phyloP scores from a whole-genome alignment of 163 green algal species.

The Smithsoniella earleae region DNA sequence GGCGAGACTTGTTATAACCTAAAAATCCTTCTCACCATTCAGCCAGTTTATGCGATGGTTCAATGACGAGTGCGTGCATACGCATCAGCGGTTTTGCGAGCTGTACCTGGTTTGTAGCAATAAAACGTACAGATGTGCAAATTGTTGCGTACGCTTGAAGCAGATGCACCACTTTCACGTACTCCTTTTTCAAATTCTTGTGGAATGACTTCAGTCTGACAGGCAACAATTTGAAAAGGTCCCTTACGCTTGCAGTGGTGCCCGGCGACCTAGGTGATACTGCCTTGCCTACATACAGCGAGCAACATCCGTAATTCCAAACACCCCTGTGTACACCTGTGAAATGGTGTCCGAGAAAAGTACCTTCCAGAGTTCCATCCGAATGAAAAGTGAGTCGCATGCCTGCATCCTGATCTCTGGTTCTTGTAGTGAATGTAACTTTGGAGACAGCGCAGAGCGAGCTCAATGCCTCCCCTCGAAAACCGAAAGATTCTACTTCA shows the following conservation, averaged over 20 bases:
- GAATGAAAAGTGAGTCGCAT: constrained; percentile 32
- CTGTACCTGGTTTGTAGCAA: constrained; percentile 24
- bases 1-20: no score
- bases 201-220: constrained; percentile 80
- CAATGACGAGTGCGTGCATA: no score
- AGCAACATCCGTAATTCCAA: no score
- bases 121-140: not conserved
- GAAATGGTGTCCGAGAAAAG: no score
- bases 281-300: constrained; percentile 34
- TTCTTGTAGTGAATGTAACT: constrained; percentile 72
- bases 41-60: no score
- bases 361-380: constrained; percentile 6
- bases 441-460: constrained; percentile 76
- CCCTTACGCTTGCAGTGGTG: constrained; percentile 75
- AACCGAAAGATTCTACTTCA: constrained; percentile 82
- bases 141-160: constrained; percentile 69
- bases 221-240: constrained; percentile 83
- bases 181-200: constrained; percentile 78
- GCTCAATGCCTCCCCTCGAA: constrained; percentile 88
- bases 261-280: constrained; percentile 59
- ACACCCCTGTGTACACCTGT: no score
- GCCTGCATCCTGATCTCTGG: constrained; percentile 42
- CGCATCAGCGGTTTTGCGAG: not conserved
- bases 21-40: no score
- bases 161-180: constrained; percentile 58